Percentiles rank a stretch among this genome's conserved stretches.
Conservation (phyloP, 1,284 basidiomycete species). For the Rhodofomes roseus region DNA sequence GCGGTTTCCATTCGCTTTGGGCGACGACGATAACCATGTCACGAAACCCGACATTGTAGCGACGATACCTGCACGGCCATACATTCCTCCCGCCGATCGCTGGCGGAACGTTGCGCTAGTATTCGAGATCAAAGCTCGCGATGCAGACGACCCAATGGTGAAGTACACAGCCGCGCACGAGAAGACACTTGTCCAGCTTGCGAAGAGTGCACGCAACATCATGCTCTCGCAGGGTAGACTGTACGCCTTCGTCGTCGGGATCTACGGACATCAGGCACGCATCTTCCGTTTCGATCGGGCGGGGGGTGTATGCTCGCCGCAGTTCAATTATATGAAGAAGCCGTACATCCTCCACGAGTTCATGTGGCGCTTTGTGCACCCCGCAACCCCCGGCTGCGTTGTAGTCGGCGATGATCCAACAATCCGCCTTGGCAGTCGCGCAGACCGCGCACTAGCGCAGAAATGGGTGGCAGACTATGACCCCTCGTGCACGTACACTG, state of each 20-base stretch:
- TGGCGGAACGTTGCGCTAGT: neutral
- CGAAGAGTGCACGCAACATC: slow-evolving; percentile 9
- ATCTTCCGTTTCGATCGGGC: slow-evolving; percentile 15
- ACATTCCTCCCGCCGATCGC: neutral
- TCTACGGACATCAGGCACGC: slow-evolving; percentile 14
- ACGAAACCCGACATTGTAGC: neutral
- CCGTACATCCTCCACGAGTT: slow-evolving; percentile 10
- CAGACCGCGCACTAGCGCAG: neutral
- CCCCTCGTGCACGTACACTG: neutral
- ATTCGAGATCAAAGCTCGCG: neutral
- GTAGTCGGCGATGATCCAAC: slow-evolving; percentile 13
- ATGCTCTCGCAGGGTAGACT: slow-evolving; percentile 9
- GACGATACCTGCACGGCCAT: neutral
- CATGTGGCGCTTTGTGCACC: slow-evolving; percentile 14
- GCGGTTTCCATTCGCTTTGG: neutral
- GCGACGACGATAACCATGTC: neutral
- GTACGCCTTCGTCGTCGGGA: slow-evolving; percentile 8
- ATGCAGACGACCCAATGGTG: neutral
- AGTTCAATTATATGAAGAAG: slow-evolving; percentile 5
- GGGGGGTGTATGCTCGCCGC: slow-evolving; percentile 3
- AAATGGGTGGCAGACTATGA: neutral
- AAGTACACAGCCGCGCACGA: neutral
- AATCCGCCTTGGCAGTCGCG: neutral
- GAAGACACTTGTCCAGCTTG: neutral
- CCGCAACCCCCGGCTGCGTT: slow-evolving; percentile 1